Evolutionary conservation across 176 grass and related monocot genomes (phyloP).

Genomic region (Typha latifolia): DNA sequence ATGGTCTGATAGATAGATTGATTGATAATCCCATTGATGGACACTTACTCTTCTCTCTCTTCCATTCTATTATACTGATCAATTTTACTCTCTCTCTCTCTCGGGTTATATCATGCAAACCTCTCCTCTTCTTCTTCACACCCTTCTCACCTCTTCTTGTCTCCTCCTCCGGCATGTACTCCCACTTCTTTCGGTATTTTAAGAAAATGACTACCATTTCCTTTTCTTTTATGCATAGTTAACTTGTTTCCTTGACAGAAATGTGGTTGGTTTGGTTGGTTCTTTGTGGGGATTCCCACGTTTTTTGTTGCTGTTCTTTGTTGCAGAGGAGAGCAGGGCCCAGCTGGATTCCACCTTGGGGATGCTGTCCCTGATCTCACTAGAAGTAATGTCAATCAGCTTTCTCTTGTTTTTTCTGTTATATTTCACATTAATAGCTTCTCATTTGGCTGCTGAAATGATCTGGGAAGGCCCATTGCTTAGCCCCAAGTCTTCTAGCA

Average conservation of each 20-base stretch:
- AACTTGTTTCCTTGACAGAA: slow-evolving; percentile 10
- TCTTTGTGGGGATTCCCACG: slow-evolving; percentile 9
- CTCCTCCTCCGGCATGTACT: slow-evolving; percentile 33
- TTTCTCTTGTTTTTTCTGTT: slow-evolving; percentile 3
- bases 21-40: slow-evolving; percentile 23
- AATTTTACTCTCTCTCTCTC: slow-evolving; percentile 4
- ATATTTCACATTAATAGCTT: background rate
- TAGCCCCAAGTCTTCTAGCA: slow-evolving; percentile 77
- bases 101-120: background rate
- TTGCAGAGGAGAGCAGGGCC: slow-evolving; percentile 57
- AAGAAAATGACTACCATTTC: background rate
- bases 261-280: background rate
- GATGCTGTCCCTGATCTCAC: slow-evolving; percentile 64
- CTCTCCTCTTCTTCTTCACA: background rate
- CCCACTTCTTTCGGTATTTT: slow-evolving; percentile 33
- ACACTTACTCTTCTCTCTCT: slow-evolving; percentile 1
- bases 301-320: slow-evolving; percentile 18
- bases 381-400: slow-evolving; percentile 23
- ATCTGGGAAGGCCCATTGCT: slow-evolving; percentile 56
- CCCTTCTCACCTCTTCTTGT: background rate
- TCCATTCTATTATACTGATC: background rate
- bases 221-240: background rate
- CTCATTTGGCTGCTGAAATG: background rate
- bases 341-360: slow-evolving; percentile 62
- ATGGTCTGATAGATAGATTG: slow-evolving; percentile 41